A percentile compares a stretch with the other conserved stretches of the same genome.
phyloP scores from a whole-genome alignment of 139 green algal species.

The Yamagishiella unicocca region DNA sequence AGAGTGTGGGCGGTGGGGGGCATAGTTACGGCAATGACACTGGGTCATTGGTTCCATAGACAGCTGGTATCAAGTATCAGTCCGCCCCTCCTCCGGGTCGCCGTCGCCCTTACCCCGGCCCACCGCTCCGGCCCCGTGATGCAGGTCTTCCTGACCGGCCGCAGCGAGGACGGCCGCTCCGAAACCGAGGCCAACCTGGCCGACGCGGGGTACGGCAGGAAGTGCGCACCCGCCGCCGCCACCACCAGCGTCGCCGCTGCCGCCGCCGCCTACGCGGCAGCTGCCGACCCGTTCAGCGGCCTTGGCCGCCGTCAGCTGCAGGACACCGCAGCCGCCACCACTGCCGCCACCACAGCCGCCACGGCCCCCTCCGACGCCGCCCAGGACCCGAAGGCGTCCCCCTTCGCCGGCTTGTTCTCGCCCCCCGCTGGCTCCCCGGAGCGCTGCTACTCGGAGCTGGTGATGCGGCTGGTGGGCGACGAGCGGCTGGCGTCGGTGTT shows the following conservation, averaged over 20 bases:
- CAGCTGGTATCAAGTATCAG: too few species aligned
- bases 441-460: slow-evolving; percentile 67
- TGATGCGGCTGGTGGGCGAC: slow-evolving; percentile 55
- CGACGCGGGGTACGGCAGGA: slow-evolving; percentile 62
- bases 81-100: not conserved
- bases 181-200: slow-evolving; percentile 66
- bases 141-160: slow-evolving; percentile 73
- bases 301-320: too few species aligned
- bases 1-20: too few species aligned
- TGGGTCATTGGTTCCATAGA: too few species aligned
- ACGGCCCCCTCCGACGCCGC: not conserved
- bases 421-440: not conserved
- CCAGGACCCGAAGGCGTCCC: too few species aligned
- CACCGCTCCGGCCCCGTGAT: not conserved
- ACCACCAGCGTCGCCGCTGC: not conserved
- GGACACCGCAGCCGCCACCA: not conserved
- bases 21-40: too few species aligned
- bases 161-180: slow-evolving; percentile 50
- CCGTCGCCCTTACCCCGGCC: not conserved
- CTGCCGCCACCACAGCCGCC: not conserved
- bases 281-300: too few species aligned
- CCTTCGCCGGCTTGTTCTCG: not conserved
- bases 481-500: slow-evolving; percentile 67
- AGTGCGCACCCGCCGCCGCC: slow-evolving; percentile 32
- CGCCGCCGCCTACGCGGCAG: not conserved